Percentiles rank a stretch among this genome's conserved stretches.
Conservation (phyloP, 1,284 basidiomycete species). For the Cutaneotrichosporon mucoides region DNA sequence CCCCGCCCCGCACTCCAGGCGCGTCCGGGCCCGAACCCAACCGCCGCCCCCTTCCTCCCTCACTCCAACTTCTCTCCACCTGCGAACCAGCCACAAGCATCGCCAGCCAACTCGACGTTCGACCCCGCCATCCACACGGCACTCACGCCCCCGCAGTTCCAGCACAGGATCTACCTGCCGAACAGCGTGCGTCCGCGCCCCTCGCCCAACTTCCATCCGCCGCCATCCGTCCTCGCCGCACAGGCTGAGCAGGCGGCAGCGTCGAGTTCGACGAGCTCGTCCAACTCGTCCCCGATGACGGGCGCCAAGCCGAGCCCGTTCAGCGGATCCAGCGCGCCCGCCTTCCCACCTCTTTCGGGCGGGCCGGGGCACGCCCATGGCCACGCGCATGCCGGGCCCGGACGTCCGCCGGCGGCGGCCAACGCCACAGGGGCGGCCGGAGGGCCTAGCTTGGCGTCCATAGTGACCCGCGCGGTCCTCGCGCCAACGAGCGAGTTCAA, state of each 20-base stretch:
- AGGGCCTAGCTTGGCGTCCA: conserved; percentile 46
- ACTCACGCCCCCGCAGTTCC: conserved; percentile 46
- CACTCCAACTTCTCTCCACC: conserved; percentile 10
- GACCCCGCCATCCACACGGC: conserved; percentile 40
- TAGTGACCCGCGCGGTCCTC: conserved; percentile 46
- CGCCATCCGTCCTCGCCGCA: conserved; percentile 36
- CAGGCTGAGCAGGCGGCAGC: conserved; percentile 20
- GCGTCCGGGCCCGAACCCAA: conserved; percentile 30
- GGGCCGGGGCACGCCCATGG: too few species aligned
- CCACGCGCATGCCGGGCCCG: too few species aligned
- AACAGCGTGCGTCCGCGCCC: conserved; percentile 39
- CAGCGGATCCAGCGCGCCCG: conserved; percentile 10
- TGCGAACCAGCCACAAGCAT: neutral
- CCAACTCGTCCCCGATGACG: neutral
- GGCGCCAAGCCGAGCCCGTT: conserved; percentile 13
- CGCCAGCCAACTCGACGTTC: conserved; percentile 2
- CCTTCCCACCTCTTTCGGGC: conserved; percentile 27
- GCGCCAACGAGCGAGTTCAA: conserved; percentile 29
- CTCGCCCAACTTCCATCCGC: conserved; percentile 42
- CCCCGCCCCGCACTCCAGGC: neutral
- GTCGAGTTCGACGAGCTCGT: neutral
- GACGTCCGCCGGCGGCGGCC: too few species aligned
- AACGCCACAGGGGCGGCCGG: neutral
- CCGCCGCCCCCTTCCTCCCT: conserved; percentile 40
- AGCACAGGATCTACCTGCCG: conserved; percentile 49